Evolutionary conservation across 441 rosid species (phyloP).

Genomic region (Aquilaria agallochum): DNA sequence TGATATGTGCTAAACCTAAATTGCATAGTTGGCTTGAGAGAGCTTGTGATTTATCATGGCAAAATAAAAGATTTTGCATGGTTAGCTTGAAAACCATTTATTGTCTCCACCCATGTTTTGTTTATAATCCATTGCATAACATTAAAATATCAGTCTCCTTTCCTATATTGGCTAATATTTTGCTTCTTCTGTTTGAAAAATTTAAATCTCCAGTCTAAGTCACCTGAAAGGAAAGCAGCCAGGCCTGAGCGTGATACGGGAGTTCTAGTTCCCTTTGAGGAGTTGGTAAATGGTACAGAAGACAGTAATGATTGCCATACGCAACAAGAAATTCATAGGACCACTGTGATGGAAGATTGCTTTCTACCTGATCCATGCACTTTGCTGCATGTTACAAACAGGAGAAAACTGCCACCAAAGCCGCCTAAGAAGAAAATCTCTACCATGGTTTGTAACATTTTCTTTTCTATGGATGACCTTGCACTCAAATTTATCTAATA

Average conservation of each 20-base stretch:
- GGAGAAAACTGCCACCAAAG: conserved; percentile 60
- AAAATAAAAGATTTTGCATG: too few relatives aligned
- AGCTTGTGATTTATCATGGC: too few relatives aligned
- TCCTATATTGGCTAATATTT: conserved; percentile 8
- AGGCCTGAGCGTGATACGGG: conserved; percentile 45
- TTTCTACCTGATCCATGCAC: conserved; percentile 69
- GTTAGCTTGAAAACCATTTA: too few relatives aligned
- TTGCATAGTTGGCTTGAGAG: too few relatives aligned
- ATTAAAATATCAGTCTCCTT: not conserved
- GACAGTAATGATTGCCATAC: conserved; percentile 25
- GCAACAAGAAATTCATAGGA: conserved; percentile 36
- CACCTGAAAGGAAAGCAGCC: conserved; percentile 42
- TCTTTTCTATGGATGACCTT: conserved; percentile 16
- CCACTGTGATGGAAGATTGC: conserved; percentile 32
- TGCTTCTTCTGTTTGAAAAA: conserved; percentile 40
- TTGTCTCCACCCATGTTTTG: too few relatives aligned
- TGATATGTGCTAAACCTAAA: too few relatives aligned
- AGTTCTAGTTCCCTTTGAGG: conserved; percentile 73
- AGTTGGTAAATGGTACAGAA: conserved; percentile 45
- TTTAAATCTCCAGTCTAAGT: conserved; percentile 36
- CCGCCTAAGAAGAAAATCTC: conserved; percentile 46
- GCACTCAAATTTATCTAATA: conserved; percentile 22
- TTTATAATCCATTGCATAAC: too few relatives aligned
- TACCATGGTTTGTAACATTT: conserved; percentile 46
- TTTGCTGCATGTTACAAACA: conserved; percentile 71